Percentiles rank a stretch among this genome's conserved stretches.
Conservation (phyloP, 768 basidiomycete species). For the Leccinellum rugosiceps region DNA sequence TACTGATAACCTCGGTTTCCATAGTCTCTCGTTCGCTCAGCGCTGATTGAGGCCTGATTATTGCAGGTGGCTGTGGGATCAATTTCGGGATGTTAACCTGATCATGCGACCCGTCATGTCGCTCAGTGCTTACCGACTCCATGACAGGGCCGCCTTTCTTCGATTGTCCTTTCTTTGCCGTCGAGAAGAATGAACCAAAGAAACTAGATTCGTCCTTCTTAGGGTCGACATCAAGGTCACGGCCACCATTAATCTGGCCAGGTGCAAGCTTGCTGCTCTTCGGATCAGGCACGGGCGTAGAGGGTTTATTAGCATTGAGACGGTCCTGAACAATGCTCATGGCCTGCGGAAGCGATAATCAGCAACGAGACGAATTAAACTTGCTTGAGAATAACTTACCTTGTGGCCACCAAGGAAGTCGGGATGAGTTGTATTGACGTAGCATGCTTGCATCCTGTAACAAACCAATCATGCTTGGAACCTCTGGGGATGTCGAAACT, state of each 20-base stretch:
- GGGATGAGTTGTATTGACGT: constrained; percentile 98
- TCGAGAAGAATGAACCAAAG: constrained; percentile 94
- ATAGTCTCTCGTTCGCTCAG: constrained; percentile 93
- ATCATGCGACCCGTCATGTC: constrained; percentile 13
- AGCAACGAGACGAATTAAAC: background rate
- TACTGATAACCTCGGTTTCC: constrained; percentile 99
- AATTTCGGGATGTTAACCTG: background rate
- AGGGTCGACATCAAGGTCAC: constrained; percentile 87
- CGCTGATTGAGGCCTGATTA: constrained; percentile 88
- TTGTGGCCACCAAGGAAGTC: constrained; percentile 98
- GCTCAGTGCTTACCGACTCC: constrained; percentile 47
- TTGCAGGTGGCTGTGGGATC: constrained; percentile 62
- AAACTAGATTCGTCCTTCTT: constrained; percentile 91
- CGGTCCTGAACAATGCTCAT: constrained; percentile 85
- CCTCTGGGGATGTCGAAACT: background rate
- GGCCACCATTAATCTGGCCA: constrained; percentile 81
- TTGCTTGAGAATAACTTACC: constrained; percentile 32
- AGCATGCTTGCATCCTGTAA: constrained; percentile 93
- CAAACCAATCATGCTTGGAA: constrained; percentile 1
- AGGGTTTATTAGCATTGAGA: constrained; percentile 76
- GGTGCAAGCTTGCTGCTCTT: constrained; percentile 64
- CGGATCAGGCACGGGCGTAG: constrained; percentile 52
- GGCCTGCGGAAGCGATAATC: constrained; percentile 49
- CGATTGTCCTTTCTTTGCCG: constrained; percentile 56
- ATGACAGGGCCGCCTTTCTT: constrained; percentile 58